phyloP scores from a whole-genome alignment of 2,329 filamentous ascomycete species.

The Pseudogymnoascus sp. region DNA sequence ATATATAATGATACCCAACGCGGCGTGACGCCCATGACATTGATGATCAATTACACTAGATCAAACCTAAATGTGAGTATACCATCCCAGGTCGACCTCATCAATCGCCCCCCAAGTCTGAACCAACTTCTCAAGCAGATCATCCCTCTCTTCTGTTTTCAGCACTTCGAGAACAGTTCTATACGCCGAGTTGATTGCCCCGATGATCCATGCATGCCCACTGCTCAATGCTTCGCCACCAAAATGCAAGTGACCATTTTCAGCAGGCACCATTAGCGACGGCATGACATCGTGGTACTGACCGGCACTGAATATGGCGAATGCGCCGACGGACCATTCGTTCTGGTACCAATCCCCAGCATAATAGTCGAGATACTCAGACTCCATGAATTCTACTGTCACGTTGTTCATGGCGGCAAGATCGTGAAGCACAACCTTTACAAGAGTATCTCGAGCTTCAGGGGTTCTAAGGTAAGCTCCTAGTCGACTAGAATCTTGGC shows the following conservation, averaged over 20 bases:
- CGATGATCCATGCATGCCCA: slow-evolving; percentile 34
- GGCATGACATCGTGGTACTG: slow-evolving; percentile 33
- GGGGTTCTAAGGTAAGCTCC: slow-evolving; percentile 17
- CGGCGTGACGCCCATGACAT: not conserved
- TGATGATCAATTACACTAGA: not conserved
- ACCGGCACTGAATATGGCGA: slow-evolving; percentile 32
- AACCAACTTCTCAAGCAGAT: not conserved
- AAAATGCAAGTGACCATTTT: slow-evolving; percentile 26
- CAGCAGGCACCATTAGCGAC: slow-evolving; percentile 21
- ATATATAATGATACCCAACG: not conserved
- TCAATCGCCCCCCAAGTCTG: not conserved
- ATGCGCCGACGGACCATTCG: slow-evolving; percentile 29
- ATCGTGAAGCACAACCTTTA: slow-evolving; percentile 20
- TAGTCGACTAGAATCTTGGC: slow-evolving; percentile 29
- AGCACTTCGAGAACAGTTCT: slow-evolving; percentile 15
- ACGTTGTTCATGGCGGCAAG: slow-evolving; percentile 20
- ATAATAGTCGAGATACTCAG: slow-evolving; percentile 20
- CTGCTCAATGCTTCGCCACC: slow-evolving; percentile 31
- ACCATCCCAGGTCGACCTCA: not conserved
- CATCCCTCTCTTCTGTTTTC: not conserved
- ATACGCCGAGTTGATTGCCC: slow-evolving; percentile 30
- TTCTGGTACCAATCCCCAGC: slow-evolving; percentile 33
- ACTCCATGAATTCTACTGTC: slow-evolving; percentile 10
- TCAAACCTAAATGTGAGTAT: not conserved
- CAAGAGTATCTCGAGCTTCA: slow-evolving; percentile 17